Base-by-base conservation (phyloP, 495 filamentous ascomycete genomes). In the Neurospora sp. region DNA sequence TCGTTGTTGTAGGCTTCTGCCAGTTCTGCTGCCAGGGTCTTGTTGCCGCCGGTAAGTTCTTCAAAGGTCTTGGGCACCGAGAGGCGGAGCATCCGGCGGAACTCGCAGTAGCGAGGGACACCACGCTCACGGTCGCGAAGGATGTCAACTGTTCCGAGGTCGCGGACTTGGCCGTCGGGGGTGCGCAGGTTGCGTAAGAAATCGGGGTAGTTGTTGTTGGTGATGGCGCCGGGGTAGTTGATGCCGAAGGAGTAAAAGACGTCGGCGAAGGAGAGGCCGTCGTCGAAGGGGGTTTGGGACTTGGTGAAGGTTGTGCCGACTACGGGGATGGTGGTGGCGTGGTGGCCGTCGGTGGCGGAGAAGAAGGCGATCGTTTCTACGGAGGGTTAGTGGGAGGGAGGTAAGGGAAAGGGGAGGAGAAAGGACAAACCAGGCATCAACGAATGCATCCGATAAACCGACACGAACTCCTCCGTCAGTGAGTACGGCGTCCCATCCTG, bases 241-340 rank as follows among this genome's bases (percentile, higher is more conserved):
- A 84, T 82, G 69, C 84, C 84, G 74, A 85, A 85, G 69, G 79
- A 81, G 79, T 83, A 85, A 71, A 85, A 82, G 27, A 78, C 75
- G 72, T 85, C 84, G 35, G 75, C 80, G 75, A 85, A 81, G n/a
- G 74, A 66, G 27, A 82, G 62, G 14, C 72, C 74, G 41, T 72
- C 3, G 44, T 78, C 77, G 12, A 84, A 70, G 9, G 81, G 77
- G 38, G 79, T 31, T 37, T 74, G 78, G 0, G 83, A 79, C n/a
- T 81, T 74, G 12, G 70, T 37, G 74, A 85, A 84, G 59, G 77
- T 76, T 6, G 80, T 54, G 41, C 80, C 76, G 8, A 62, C 35
- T 4, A 82, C 75, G 12, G 81, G 75, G 42, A 78, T 76, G 10
- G 79, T 84, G 27, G 69, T 69, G 14, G 66, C 73, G 73, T 84